Base-by-base conservation (phyloP, 192 early-diverging fungal genomes). In the Radiomyces spectabilis region DNA sequence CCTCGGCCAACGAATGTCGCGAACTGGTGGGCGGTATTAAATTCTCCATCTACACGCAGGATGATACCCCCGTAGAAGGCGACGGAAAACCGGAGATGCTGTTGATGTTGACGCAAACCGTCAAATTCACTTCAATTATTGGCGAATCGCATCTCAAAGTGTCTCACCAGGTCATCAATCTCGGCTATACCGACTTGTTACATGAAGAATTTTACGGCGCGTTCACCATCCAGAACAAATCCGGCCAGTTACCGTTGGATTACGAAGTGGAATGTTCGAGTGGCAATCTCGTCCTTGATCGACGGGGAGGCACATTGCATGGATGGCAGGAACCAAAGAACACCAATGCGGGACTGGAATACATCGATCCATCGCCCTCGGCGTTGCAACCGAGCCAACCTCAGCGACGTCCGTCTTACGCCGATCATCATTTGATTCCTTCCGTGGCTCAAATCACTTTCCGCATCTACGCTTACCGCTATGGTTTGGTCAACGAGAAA, bases 1-100 rank as follows among this genome's bases (percentile, higher is more conserved):
- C 48, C 35, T 40, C 63, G 0, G 64, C 47, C 39, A 55, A 73
- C 12, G 80, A 82, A 40, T 82, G 76, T 54, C 69, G 89, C 16
- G 79, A 70, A 16, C 68, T 94, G 30, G 79, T 94, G 24, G 91
- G 91, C 43, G 91, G 91, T 4, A 84, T 94, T 42, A 76, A 80
- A 47, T 94, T 94, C 43, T 61, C 78, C 12, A 75, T 87, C 1
- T 80, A 60, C 42, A 61, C 73, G 2, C 69, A 78, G 44, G 80
- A 86, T 13, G 57, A 65, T 31, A 27, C 19, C 13, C 19, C 25
- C 12, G 13, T 32, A 27, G 55, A 45, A 27, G 33, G 50, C 1
- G 42, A 50, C 22, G 35, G 16, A 5, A 63, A 68, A 9, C 60
- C 57, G 22, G 59, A 59, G 1, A 50, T 81, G 15, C 58, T 81